Evolutionary conservation across 2,329 filamentous ascomycete genomes (phyloP).

Genomic region (Fusarium sp.): DNA sequence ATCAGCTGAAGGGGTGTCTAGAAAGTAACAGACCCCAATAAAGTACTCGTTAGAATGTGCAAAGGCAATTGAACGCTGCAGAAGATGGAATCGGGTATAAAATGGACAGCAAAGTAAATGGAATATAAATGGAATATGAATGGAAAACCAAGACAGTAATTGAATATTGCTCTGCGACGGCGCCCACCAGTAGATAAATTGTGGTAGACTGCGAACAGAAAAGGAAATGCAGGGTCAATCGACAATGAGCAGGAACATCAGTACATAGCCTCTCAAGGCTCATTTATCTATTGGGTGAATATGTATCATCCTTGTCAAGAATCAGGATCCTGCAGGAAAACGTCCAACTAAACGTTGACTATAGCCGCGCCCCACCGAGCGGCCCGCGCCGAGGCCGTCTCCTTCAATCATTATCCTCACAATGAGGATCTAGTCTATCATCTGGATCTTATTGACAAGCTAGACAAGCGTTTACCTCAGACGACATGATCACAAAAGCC

Average conservation of each 20-base stretch:
- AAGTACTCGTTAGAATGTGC: no score
- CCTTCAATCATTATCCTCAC: slow-evolving; percentile 35
- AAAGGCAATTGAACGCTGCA: rapidly evolving
- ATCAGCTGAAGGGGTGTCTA: neutral
- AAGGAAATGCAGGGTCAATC: neutral
- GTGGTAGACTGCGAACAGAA: neutral
- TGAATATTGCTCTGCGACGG: rapidly evolving
- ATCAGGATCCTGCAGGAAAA: neutral
- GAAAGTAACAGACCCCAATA: neutral
- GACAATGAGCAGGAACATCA: neutral
- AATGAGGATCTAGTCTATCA: slow-evolving; percentile 42
- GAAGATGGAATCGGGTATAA: rapidly evolving
- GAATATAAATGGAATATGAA: neutral
- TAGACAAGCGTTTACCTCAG: slow-evolving; percentile 34
- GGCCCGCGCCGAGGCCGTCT: slow-evolving; percentile 4
- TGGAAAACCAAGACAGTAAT: neutral
- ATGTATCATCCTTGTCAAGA: neutral
- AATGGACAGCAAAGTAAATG: rapidly evolving
- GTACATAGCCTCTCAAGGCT: neutral
- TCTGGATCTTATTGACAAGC: slow-evolving; percentile 17
- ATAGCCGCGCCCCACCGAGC: neutral
- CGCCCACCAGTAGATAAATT: neutral
- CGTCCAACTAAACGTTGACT: neutral
- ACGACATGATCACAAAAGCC: neutral
- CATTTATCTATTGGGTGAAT: neutral